Base-by-base conservation (phyloP, 257 asterid genomes). In the Nemophila menziesii region DNA sequence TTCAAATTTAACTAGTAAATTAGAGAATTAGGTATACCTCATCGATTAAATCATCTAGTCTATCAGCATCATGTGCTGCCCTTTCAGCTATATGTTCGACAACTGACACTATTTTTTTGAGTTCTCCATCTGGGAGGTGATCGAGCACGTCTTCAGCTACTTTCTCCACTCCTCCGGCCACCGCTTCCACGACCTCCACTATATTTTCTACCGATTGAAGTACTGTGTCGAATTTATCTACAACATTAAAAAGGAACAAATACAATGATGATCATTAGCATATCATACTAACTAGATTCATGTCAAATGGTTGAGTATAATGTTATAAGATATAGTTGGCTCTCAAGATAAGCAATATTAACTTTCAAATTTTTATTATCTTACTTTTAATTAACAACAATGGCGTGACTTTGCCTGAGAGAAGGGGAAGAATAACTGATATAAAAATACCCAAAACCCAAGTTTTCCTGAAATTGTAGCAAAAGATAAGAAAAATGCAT, bases 161-260 rank as follows among this genome's bases (percentile, higher is more conserved):
- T 19, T 71, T 70, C 49, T 80, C 87, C 11, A 80, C 78, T 33
- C 38, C 49, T 39, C 17, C 73, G 9, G 90, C 90, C 63, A 78
- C 80, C 46, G 64, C 63, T 39, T 81, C 93, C 29, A 75, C 82
- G 17, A 55, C 72, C 46, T 79, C 92, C 39, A 54, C 75, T 3
- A 78, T 44, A 11, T 77, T 16, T 52, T 78, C 93, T 12, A 78
- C 72, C 4, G 55, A 58, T 16, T 81, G 70, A 2, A 81, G 69
- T 6, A 66, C 59, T 0, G 1, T 54, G 10, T 51, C 71, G 5
- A 80, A 47, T 39, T 59, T 65, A 51, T 66, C 86, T 79, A 67
- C 5, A 29, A 29, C 36, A 40, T 5, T 5, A 39, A 16, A 10
- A 8, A 36, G 4, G 11, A 39, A 39, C 18, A 14, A 1, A 39